phyloP scores from a whole-genome alignment of 139 green algal genomes.

The Chlorella sp. region DNA sequence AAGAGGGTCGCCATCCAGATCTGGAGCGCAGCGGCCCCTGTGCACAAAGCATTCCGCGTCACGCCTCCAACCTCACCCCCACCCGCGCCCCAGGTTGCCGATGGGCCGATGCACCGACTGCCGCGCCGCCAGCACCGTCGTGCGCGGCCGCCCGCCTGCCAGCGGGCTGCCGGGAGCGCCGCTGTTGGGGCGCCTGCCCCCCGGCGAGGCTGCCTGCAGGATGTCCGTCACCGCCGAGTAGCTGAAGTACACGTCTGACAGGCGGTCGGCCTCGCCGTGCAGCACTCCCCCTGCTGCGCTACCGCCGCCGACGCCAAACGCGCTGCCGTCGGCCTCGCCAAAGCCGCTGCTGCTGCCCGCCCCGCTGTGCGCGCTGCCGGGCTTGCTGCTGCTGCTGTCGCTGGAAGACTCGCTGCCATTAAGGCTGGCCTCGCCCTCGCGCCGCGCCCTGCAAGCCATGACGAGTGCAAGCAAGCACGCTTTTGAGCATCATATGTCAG shows the following conservation, averaged over 20 bases:
- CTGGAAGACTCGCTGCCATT: slow-evolving; percentile 17
- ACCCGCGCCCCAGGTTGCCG: not conserved
- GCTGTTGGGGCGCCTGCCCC: not conserved
- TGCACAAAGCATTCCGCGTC: too few relatives aligned
- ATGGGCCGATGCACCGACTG: slow-evolving; percentile 14
- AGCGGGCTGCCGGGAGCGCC: not conserved
- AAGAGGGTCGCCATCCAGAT: too few relatives aligned
- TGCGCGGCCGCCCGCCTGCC: slow-evolving; percentile 15
- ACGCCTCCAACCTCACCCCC: not conserved
- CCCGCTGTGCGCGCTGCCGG: not conserved
- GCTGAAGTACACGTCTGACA: slow-evolving; percentile 22
- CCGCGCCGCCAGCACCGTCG: not conserved
- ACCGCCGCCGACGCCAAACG: not conserved
- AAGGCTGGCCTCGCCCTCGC: slow-evolving; percentile 11
- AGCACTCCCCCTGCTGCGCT: not conserved
- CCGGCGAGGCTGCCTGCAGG: not conserved
- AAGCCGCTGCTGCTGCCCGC: not conserved
- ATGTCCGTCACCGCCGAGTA: not conserved
- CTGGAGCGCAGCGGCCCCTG: too few relatives aligned
- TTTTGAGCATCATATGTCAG: not conserved
- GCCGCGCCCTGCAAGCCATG: slow-evolving; percentile 3
- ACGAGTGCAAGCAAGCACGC: not conserved
- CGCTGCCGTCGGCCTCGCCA: not conserved
- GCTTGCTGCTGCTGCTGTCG: not conserved
- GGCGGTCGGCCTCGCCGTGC: slow-evolving; percentile 3